These are phyloP conservation scores for Ramaria sp. DNA, from an alignment of 768 basidiomycete species.

Conservation along the genomic window DNA sequence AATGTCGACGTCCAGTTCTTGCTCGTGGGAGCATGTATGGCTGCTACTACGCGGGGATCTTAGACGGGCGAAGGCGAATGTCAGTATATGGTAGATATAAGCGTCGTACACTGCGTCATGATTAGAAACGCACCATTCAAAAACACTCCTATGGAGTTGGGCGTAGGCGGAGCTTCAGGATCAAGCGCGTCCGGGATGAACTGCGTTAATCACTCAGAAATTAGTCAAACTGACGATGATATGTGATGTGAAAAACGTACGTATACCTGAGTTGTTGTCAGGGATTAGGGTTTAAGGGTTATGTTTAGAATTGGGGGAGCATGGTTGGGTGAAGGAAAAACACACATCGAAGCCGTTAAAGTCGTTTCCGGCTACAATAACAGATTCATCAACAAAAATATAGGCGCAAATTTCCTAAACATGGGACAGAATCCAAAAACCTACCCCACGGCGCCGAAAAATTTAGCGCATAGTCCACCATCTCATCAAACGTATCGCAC, in stretches of 20 bases:
- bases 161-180: constrained; percentile 5
- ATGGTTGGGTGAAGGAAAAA: background rate
- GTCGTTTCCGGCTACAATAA: background rate
- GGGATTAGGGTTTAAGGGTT: too few species aligned
- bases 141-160: background rate
- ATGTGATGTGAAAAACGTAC: background rate
- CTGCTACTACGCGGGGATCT: constrained; percentile 1
- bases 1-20: constrained; percentile 1
- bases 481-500: constrained; percentile 7
- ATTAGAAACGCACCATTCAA: constrained; percentile 5
- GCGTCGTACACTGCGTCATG: background rate
- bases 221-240: background rate
- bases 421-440: background rate
- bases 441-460: constrained; percentile 8
- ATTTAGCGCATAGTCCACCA: constrained; percentile 7
- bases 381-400: background rate
- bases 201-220: background rate
- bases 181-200: constrained; percentile 8
- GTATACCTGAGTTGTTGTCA: background rate
- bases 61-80: background rate
- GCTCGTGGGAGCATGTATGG: constrained; percentile 8
- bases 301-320: background rate
- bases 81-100: background rate
- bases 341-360: background rate
- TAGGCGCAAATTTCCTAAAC: background rate